These are phyloP conservation scores for Pseudopithomyces chartarum DNA, from an alignment of 2,329 filamentous ascomycete genomes.

Conservation along the genomic window DNA sequence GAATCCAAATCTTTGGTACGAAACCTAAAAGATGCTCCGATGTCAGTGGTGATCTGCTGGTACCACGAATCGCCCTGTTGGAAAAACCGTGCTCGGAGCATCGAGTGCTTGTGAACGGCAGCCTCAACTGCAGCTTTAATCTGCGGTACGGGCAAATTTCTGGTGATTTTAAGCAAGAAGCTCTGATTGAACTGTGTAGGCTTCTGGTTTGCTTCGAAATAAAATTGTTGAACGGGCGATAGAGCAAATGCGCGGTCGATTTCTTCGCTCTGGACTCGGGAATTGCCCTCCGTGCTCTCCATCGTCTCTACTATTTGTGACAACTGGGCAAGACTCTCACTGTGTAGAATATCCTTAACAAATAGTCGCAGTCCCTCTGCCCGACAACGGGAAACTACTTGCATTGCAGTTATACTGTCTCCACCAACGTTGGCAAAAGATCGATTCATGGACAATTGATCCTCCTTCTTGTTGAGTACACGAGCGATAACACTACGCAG, in stretches of 20 bases:
- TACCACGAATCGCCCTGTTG: not conserved
- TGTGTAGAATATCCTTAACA: constrained; percentile 23
- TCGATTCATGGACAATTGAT: constrained; percentile 16
- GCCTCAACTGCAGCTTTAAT: constrained; percentile 18
- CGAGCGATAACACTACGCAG: constrained; percentile 32
- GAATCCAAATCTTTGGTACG: not conserved
- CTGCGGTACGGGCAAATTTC: constrained; percentile 26
- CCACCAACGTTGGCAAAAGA: constrained; percentile 29
- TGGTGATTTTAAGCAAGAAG: constrained; percentile 40
- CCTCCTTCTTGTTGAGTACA: constrained; percentile 24
- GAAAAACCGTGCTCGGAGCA: constrained; percentile 23
- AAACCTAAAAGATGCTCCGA: not conserved
- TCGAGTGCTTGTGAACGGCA: constrained; percentile 19
- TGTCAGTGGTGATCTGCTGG: not conserved
- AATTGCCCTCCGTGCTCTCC: not conserved
- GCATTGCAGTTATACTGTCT: constrained; percentile 32
- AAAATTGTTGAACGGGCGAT: constrained; percentile 25
- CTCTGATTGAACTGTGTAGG: constrained; percentile 41
- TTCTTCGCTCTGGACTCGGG: not conserved
- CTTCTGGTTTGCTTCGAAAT: constrained; percentile 8
- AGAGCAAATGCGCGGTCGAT: constrained; percentile 15
- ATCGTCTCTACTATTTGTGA: not conserved
- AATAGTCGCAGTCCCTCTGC: constrained; percentile 12
- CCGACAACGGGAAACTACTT: constrained; percentile 17
- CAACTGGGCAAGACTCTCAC: constrained; percentile 18